Conservation (phyloP, 805 yeast species). For the Yamadazyma sp. region DNA sequence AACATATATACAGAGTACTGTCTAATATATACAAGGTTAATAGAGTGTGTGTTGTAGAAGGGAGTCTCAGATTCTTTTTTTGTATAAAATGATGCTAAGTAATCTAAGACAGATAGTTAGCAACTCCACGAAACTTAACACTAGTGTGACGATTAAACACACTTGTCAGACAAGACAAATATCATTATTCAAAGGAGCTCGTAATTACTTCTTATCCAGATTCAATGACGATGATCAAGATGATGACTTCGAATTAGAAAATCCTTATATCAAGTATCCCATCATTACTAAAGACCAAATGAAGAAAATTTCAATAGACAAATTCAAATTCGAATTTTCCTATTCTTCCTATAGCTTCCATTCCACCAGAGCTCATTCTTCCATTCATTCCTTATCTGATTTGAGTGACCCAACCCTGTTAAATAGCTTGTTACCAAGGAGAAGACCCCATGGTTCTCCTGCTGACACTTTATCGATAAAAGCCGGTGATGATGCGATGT, state of each 20-base stretch:
- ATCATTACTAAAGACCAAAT: slow-evolving; percentile 38
- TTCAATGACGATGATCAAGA: slow-evolving; percentile 12
- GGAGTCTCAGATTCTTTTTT: too few species aligned
- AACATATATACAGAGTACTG: too few species aligned
- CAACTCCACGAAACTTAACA: too few species aligned
- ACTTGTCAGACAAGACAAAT: background rate
- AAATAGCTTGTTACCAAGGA: slow-evolving; percentile 43
- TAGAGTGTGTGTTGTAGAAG: too few species aligned
- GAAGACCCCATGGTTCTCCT: slow-evolving; percentile 52
- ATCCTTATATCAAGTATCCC: slow-evolving; percentile 41
- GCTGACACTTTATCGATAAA: slow-evolving; percentile 49
- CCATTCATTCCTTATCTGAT: slow-evolving; percentile 48
- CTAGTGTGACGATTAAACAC: too few species aligned
- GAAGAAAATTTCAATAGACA: slow-evolving; percentile 33
- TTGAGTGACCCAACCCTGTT: slow-evolving; percentile 47
- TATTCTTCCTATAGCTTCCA: slow-evolving; percentile 50
- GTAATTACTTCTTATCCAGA: slow-evolving; percentile 15
- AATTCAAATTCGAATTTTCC: slow-evolving; percentile 41
- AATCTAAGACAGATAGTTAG: too few species aligned
- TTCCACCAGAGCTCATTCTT: slow-evolving; percentile 34
- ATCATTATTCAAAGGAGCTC: slow-evolving; percentile 18
- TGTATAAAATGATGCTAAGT: too few species aligned
- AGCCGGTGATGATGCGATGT: slow-evolving; percentile 59
- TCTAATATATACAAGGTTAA: too few species aligned
- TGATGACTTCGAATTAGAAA: slow-evolving; percentile 22